Base-by-base conservation (phyloP, 2,329 filamentous ascomycete genomes). In the Fusarium piperis region DNA sequence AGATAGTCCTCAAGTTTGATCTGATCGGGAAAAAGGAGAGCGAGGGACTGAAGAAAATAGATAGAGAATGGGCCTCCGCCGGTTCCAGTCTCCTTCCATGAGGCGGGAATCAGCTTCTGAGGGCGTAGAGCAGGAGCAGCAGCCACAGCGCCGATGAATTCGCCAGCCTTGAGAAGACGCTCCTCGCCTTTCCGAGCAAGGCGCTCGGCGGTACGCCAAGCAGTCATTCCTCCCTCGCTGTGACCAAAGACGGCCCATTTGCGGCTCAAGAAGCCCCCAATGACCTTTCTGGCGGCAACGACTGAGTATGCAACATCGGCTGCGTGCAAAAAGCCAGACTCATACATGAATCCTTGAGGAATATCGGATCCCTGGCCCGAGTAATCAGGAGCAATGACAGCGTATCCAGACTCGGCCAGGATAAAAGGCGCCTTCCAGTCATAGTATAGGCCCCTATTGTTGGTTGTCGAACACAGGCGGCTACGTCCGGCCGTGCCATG, bases 191-290 rank as follows among this genome's bases (percentile, higher is more conserved):
- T 16, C 44, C 48, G 58, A 16, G 74, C 75, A 13, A 72, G 61
- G 8, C 76, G 67, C 62, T 77, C 74, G 16, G 66, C 70, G 13
- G 74, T 76, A 7, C 74, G 65, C 74, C 75, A 77, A 2, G 61
- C 73, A 1, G 74, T 73, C 67, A 75, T 65, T 10, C 75, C 75
- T 0, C 75, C 75, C 23, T 77, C 74, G 53, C 74, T 76, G 26
- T 77, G 75, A 1, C 75, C 75, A 1, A 62, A 28, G 0, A 75
- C 65, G 3, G 66, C 73, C 74, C 74, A 77, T n/a, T 77, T 70
- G 9, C 71, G 51, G 13, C 64, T 65, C 0, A 77, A 36, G 0
- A 61, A 36, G 2, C 57, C 32, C 4, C 71, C 67, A 0, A 77
- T 33, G 13, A 52, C 57, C 12, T 64, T 72, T 5, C 72, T 59